phyloP scores from a whole-genome alignment of 257 asterid genomes.

The Solanum commersonii region DNA sequence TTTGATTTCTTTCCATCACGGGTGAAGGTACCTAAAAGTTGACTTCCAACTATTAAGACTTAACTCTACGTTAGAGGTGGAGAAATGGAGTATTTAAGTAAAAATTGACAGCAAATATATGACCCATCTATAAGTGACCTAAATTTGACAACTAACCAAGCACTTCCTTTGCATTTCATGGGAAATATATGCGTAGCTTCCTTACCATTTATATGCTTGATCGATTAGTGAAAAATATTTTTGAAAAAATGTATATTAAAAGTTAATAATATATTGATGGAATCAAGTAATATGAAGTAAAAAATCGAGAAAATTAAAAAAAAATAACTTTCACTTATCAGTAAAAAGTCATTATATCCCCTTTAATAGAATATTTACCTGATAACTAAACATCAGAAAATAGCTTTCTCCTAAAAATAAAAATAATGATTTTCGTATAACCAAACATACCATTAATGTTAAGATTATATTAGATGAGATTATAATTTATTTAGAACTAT shows the following conservation, averaged over 20 bases:
- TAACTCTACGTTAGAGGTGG: neutral
- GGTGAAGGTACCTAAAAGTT: neutral
- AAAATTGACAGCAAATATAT: neutral
- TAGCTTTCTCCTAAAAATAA: neutral
- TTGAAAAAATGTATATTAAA: fast-evolving
- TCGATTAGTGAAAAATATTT: neutral
- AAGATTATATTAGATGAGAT: neutral
- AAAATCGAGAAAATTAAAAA: neutral
- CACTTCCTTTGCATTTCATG: neutral
- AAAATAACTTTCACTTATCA: neutral
- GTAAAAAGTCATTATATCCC: neutral
- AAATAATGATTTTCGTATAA: neutral
- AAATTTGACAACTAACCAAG: neutral
- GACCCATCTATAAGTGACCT: neutral
- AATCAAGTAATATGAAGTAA: neutral
- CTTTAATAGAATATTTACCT: neutral
- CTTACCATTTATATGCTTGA: neutral
- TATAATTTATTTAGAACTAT: neutral
- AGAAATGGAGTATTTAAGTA: neutral
- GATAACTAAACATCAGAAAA: neutral
- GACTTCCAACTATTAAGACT: neutral
- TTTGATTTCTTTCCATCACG: neutral
- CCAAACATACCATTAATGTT: neutral
- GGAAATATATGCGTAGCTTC: neutral
- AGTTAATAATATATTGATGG: neutral